Evolutionary conservation across 176 grass and related monocot species (phyloP), one percentile per base, ranked within the genome.

Genomic region (Triticum turgidum): DNA sequence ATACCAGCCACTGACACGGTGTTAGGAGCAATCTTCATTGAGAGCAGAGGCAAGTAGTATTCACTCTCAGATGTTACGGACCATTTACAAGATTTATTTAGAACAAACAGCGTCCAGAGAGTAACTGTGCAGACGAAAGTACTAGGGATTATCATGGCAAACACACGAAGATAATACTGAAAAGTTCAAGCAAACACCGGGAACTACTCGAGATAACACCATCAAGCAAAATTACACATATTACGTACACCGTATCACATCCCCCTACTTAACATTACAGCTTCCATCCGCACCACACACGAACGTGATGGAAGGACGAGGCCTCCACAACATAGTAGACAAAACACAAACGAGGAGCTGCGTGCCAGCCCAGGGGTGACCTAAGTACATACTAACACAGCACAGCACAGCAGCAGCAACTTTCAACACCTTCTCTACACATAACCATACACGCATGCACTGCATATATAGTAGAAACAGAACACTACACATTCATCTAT

Each of bases 211-310:
- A 52, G 67, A 76, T 25, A 61, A 84, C 47, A 29, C 61, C 81
- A 70, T 76, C 27, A 74, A 80, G 25, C 64, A 90, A 74, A 72
- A 78, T 76, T 69, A 87, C 80, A 87, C 7, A 18, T 69, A 80
- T 17, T 51, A 75, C 49, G 5, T 52, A 17, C 72, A 49, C 35
- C 51, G 35, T 52, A 71, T 30, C 47, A n/a, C 61, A 33, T 5
- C 25, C 67, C 67, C 65, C 37, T 35, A 20, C 82, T 76, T 79
- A 79, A 61, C 72, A 86, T 20, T 49, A 77, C 80, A 56, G 1
- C 45, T 7, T 71, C 27, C 12, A 54, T 12, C 52, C 61, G 54
- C 33, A 38, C 17, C 39, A 83, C 74, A 73, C 64, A 77, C 83
- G 39, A 38, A 22, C 33, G 13, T 15, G 3, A 38, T 34, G 18